A percentile compares a stretch with the other conserved stretches of the same genome.
phyloP scores from a whole-genome alignment of 139 green algal species.

The Astrephomene gubernaculifera region DNA sequence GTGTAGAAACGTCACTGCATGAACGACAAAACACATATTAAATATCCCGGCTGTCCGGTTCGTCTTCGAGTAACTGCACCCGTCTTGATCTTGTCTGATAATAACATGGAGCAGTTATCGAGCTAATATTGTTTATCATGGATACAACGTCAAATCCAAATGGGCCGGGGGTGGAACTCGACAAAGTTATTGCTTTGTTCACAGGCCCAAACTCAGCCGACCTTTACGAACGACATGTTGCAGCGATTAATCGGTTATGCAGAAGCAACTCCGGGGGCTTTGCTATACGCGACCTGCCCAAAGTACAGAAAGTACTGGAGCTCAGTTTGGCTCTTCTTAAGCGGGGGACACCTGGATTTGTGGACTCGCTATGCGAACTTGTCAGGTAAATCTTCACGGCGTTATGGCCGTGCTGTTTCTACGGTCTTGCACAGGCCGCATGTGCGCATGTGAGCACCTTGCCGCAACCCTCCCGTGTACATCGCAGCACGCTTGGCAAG shows the following conservation, averaged over 20 bases:
- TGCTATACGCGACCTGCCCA: slow-evolving; percentile 54
- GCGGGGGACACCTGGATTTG: slow-evolving; percentile 28
- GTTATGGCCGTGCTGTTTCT: too few species aligned
- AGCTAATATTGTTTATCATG: slow-evolving; percentile 2
- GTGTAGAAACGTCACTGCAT: too few species aligned
- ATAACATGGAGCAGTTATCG: too few species aligned
- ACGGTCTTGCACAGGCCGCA: too few species aligned
- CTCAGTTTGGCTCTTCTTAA: slow-evolving; percentile 50
- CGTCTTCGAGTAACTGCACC: not conserved
- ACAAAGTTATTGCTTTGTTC: slow-evolving; percentile 57
- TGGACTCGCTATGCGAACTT: slow-evolving; percentile 46
- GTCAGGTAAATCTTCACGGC: slow-evolving; percentile 44
- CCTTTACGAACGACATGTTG: slow-evolving; percentile 54
- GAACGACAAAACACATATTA: too few species aligned
- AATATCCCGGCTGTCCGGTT: not conserved
- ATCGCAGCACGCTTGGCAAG: slow-evolving; percentile 13
- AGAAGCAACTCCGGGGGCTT: slow-evolving; percentile 34
- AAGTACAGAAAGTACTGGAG: slow-evolving; percentile 58
- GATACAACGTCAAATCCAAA: not conserved
- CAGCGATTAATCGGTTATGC: slow-evolving; percentile 48
- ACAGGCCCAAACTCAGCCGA: slow-evolving; percentile 42
- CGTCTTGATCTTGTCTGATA: not conserved
- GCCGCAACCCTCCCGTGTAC: not conserved
- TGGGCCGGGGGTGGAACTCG: slow-evolving; percentile 24
- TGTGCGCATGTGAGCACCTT: too few species aligned